Percentiles rank a stretch among this genome's conserved stretches.
Evolutionary conservation across 257 asterid species (phyloP).

Genomic region (Paraleonurus japonicus): DNA sequence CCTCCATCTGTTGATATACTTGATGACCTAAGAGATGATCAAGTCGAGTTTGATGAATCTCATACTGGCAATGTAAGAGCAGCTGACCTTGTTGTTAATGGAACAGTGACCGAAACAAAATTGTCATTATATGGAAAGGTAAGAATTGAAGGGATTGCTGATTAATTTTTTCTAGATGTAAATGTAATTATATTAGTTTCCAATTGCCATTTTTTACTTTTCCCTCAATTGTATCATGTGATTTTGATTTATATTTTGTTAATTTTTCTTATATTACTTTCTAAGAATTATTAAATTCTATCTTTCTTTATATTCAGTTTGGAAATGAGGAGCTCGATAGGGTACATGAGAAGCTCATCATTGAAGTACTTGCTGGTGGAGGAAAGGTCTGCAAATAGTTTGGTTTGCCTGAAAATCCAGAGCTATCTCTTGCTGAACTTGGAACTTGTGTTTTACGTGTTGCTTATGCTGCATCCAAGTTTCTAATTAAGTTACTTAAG

Average conservation of each 20-base stretch:
- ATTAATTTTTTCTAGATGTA: slow-evolving; percentile 21
- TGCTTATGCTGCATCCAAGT: slow-evolving; percentile 8
- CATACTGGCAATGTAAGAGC: slow-evolving; percentile 40
- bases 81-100: slow-evolving; percentile 90
- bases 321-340: slow-evolving; percentile 53
- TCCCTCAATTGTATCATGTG: slow-evolving; percentile 12
- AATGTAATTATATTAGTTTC: slow-evolving; percentile 4
- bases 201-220: slow-evolving; percentile 2
- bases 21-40: slow-evolving; percentile 59
- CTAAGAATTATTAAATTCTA: slow-evolving; percentile 14
- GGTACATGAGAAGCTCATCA: slow-evolving; percentile 60
- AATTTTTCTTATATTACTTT: slow-evolving; percentile 9
- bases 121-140: slow-evolving; percentile 92
- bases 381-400: slow-evolving; percentile 76
- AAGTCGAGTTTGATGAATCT: slow-evolving; percentile 46
- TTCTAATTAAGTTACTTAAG: slow-evolving; percentile 1
- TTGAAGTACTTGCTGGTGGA: slow-evolving; percentile 91
- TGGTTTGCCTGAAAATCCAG: slow-evolving; percentile 12
- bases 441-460: slow-evolving; percentile 8
- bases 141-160: slow-evolving; percentile 20
- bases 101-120: slow-evolving; percentile 75
- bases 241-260: background rate
- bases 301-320: slow-evolving; percentile 47
- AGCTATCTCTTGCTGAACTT: slow-evolving; percentile 12
- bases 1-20: slow-evolving; percentile 78